A percentile compares a stretch with the other conserved stretches of the same genome.
Evolutionary conservation across 1,139 yeast genomes (phyloP).

Genomic region (Saccharomyces hybrid): DNA sequence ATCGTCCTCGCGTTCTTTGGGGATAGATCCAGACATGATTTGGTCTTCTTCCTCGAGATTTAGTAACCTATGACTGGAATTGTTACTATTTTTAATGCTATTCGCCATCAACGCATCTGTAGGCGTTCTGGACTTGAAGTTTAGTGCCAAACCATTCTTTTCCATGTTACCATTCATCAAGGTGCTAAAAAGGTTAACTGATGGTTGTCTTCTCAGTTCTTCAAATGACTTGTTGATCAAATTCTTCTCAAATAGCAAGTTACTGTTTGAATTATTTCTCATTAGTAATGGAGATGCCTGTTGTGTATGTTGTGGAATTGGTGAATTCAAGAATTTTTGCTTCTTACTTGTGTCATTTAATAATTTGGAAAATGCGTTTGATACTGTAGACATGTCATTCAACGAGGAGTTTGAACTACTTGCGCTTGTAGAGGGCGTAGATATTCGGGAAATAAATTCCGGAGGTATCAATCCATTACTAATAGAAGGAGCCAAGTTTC

Average conservation of each 20-base stretch:
- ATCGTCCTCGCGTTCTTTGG: not conserved
- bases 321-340: constrained; percentile 10
- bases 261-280: not conserved
- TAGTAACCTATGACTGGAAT: constrained; percentile 5
- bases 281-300: constrained; percentile 1
- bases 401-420: constrained; percentile 28
- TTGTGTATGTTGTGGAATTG: constrained; percentile 15
- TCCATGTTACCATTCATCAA: constrained; percentile 14
- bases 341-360: constrained; percentile 1
- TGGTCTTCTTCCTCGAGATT: constrained; percentile 25
- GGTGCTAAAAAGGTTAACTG: constrained; percentile 14
- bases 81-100: constrained; percentile 8
- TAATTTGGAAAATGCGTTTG: constrained; percentile 8
- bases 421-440: constrained; percentile 29
- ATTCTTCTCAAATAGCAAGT: constrained; percentile 20
- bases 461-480: constrained; percentile 29
- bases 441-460: constrained; percentile 29
- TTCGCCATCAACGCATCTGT: not conserved
- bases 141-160: constrained; percentile 19
- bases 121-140: constrained; percentile 15
- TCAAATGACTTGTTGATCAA: constrained; percentile 28
- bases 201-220: constrained; percentile 19
- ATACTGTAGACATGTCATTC: constrained; percentile 8
- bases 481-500: not conserved
- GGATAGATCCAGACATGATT: constrained; percentile 22